Conservation (phyloP, 768 basidiomycete genomes). For the Dacryopinax primogenitus region DNA sequence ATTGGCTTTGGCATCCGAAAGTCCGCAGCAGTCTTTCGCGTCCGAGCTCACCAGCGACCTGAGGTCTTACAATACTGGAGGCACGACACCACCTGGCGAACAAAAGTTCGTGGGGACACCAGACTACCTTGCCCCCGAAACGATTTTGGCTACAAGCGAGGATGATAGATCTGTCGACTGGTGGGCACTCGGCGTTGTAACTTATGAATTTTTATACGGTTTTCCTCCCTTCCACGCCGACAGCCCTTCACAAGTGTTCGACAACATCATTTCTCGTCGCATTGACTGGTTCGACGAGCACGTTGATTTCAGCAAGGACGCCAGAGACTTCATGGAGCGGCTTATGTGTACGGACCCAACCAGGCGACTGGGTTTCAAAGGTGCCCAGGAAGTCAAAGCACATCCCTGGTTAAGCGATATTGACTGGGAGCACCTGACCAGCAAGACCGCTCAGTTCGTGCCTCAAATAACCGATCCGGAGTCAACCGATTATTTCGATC, state of each 20-base stretch:
- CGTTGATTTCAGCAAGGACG: conserved; percentile 72
- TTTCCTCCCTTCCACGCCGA: conserved; percentile 97
- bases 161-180: conserved; percentile 96
- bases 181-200: conserved; percentile 98
- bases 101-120: conserved; percentile 96
- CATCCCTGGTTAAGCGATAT: conserved; percentile 85
- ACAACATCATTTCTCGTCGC: conserved; percentile 89
- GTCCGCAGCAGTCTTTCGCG: conserved; percentile 76
- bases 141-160: conserved; percentile 84
- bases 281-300: conserved; percentile 95
- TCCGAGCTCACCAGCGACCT: conserved; percentile 72
- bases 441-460: conserved; percentile 83
- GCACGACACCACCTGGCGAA: conserved; percentile 62
- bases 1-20: conserved; percentile 42
- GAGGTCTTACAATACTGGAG: conserved; percentile 47
- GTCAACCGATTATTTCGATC: conserved; percentile 99
- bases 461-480: conserved; percentile 91
- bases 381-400: conserved; percentile 81
- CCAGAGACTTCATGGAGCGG: conserved; percentile 77
- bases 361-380: conserved; percentile 68
- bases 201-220: conserved; percentile 95
- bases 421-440: conserved; percentile 86
- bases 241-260: conserved; percentile 92
- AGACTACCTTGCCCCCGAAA: conserved; percentile 93
- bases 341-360: conserved; percentile 70